phyloP scores from a whole-genome alignment of 2,329 filamentous ascomycete species.

The Zasmidium citrigriseum region DNA sequence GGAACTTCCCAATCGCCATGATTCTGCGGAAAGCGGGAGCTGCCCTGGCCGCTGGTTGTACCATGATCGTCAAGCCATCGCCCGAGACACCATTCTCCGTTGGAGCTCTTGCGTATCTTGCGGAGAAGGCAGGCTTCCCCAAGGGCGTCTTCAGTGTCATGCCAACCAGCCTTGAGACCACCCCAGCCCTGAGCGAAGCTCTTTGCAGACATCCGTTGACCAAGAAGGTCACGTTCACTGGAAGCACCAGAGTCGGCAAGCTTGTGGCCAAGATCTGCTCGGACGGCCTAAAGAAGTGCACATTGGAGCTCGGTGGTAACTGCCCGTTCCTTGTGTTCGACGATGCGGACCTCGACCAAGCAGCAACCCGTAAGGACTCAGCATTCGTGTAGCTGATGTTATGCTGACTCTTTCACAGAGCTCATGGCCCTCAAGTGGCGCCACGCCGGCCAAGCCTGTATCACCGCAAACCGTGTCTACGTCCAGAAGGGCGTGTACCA shows the following conservation, averaged over 20 bases:
- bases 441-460: conserved; percentile 65
- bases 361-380: conserved; percentile 51
- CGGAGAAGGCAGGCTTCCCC: conserved; percentile 57
- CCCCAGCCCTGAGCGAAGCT: conserved; percentile 55
- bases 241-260: conserved; percentile 62
- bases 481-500: conserved; percentile 65
- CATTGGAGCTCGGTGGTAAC: conserved; percentile 65
- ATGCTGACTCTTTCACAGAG: conserved; percentile 26
- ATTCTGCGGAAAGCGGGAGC: conserved; percentile 67
- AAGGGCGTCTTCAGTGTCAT: conserved; percentile 63
- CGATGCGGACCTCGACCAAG: conserved; percentile 62
- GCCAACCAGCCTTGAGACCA: conserved; percentile 60
- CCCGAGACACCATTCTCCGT: conserved; percentile 66
- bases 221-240: conserved; percentile 65
- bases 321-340: conserved; percentile 67
- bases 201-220: conserved; percentile 60
- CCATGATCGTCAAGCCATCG: conserved; percentile 72
- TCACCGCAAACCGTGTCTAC: conserved; percentile 66
- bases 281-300: conserved; percentile 64
- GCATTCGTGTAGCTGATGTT: conserved; percentile 5
- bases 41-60: conserved; percentile 70
- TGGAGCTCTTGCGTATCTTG: conserved; percentile 56
- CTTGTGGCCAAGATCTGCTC: conserved; percentile 61
- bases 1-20: conserved; percentile 62
- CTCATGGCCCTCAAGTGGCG: conserved; percentile 56